These are phyloP conservation scores for Claviceps purpurea DNA, from an alignment of 2,329 filamentous ascomycete species.

Conservation along the genomic window DNA sequence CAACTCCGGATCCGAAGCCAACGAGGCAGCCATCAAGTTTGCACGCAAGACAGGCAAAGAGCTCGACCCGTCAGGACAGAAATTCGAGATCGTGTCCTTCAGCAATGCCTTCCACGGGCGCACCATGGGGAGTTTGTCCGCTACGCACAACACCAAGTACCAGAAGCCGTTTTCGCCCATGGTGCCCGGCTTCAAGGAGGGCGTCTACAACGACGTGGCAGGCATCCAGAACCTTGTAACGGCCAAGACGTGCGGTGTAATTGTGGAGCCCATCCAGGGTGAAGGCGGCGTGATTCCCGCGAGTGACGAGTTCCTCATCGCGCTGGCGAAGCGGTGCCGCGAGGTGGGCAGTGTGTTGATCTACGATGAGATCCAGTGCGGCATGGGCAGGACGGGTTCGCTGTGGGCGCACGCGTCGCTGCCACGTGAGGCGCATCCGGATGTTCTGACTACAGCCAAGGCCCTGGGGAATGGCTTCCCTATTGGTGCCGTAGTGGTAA, in stretches of 20 bases:
- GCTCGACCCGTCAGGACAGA: slow-evolving; percentile 54
- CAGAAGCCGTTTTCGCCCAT: slow-evolving; percentile 91
- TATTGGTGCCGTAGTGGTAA: slow-evolving; percentile 56
- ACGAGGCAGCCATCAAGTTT: slow-evolving; percentile 96
- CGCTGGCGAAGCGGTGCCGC: slow-evolving; percentile 71
- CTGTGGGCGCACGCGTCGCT: slow-evolving; percentile 80
- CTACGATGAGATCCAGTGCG: slow-evolving; percentile 96
- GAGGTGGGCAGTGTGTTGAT: slow-evolving; percentile 81
- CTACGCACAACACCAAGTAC: slow-evolving; percentile 96
- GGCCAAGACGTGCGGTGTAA: slow-evolving; percentile 79
- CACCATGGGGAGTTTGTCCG: slow-evolving; percentile 90
- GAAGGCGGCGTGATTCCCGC: slow-evolving; percentile 87
- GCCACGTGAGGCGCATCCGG: slow-evolving; percentile 71
- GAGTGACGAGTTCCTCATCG: slow-evolving; percentile 66
- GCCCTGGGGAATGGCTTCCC: slow-evolving; percentile 94
- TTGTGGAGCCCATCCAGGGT: slow-evolving; percentile 94
- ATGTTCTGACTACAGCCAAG: slow-evolving; percentile 89
- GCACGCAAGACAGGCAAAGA: slow-evolving; percentile 80
- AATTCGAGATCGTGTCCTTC: slow-evolving; percentile 83
- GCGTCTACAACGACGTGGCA: slow-evolving; percentile 68
- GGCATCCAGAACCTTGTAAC: slow-evolving; percentile 64
- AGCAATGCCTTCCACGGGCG: slow-evolving; percentile 87
- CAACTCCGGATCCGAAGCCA: slow-evolving; percentile 94
- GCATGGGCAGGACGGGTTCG: slow-evolving; percentile 70
- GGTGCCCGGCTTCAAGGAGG: slow-evolving; percentile 85